These are phyloP conservation scores for Acanthamoeba royreba DNA, from an alignment of 208 protist genomes.

Conservation along the genomic window DNA sequence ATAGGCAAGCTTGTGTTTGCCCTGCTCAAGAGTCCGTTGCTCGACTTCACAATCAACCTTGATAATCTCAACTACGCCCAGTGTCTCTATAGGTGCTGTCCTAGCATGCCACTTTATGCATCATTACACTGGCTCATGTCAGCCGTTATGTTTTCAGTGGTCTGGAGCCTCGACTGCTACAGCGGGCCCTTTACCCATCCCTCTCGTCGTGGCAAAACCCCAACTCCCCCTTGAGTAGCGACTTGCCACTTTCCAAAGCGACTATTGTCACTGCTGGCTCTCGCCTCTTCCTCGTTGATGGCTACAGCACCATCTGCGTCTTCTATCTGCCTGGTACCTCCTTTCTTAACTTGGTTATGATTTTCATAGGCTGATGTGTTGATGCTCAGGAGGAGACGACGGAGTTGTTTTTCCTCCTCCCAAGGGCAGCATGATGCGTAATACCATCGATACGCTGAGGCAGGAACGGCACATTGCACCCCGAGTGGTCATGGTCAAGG, in stretches of 20 bases:
- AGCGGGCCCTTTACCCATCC: slow-evolving; percentile 3
- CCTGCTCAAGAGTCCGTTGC: slow-evolving; percentile 24
- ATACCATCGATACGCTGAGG: background rate
- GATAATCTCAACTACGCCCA: slow-evolving; percentile 9
- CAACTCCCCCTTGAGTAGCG: background rate
- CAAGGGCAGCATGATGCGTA: background rate
- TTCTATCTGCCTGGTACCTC: background rate
- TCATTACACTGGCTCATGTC: background rate
- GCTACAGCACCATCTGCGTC: background rate
- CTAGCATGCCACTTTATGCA: background rate
- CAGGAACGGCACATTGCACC: background rate
- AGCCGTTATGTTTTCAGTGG: background rate
- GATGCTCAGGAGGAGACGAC: background rate
- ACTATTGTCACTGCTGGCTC: background rate
- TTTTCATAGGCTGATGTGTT: background rate
- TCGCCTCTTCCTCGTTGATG: slow-evolving; percentile 19
- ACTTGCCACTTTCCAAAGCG: background rate
- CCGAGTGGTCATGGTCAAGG: background rate
- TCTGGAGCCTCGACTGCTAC: slow-evolving; percentile 5
- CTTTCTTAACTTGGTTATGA: background rate
- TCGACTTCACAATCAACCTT: background rate
- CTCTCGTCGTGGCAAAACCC: background rate
- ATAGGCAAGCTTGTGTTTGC: background rate
- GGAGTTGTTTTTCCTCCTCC: background rate
- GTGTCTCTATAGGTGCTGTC: slow-evolving; percentile 15